Evolutionary conservation across 495 filamentous ascomycete species (phyloP), one percentile per base, ranked within the genome.

Genomic region (Xylaria venustula): DNA sequence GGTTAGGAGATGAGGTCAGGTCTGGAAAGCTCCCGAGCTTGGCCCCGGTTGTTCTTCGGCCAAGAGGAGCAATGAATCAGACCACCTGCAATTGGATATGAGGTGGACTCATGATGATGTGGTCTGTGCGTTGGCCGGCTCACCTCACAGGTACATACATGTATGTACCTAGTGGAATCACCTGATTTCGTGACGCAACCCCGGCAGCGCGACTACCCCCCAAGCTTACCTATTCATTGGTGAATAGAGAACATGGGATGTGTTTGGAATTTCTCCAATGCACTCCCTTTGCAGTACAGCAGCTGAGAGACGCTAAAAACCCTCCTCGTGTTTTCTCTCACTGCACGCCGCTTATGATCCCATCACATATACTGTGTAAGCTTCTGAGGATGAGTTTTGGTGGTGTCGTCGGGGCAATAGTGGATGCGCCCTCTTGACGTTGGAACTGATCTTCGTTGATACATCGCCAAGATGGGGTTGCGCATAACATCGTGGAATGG

Each of bases 401-500:
- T 42, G 37, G 25, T 53, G 37, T 54, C 22, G 41, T 41, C 23
- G 6, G 47, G 37, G 7, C 36, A 40, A 36, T 54, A 19, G 47
- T 19, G n/a, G 30, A 54, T 40, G 26, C 32, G 50, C 41, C 50
- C 2, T 48, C 41, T 46, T 48, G 22, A 61, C 11, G 30, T 34
- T 5, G 11, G 11, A 34, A 5, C 30, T 51, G 11, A 17, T 52
- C 34, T 30, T 23, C 26, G 34, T 23, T 20, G 7, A 44, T 9
- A 44, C 11, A 56, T 46, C 17, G 25, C n/a, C 52, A 64, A 47
- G 1, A 74, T 72, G 69, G 69, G 60, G 1, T 23, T 74, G 2
- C 67, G 71, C 19, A 71, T 74, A 49, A 74, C 71, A 2, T 67
- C 71, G 15, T 74, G 71, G 71, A 74, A 74, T 64, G 71, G 71